A percentile compares a stretch with the other conserved stretches of the same genome.
Conservation (phyloP, 2,329 filamentous ascomycete species). For the Hypoxylon sp. region DNA sequence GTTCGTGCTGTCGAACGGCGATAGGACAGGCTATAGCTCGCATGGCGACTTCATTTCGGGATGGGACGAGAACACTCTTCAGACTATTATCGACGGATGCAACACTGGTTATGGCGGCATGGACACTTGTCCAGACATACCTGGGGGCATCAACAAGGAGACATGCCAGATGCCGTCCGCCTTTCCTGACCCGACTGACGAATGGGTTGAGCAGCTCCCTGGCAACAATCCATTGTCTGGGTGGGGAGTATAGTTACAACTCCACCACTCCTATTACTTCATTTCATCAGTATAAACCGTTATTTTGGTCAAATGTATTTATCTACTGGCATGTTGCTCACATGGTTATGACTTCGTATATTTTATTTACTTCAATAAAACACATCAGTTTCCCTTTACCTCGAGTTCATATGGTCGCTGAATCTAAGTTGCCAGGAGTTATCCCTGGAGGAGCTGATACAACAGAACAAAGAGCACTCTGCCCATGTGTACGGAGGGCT, state of each 20-base stretch:
- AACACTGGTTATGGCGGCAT: constrained; percentile 69
- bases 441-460: too few species aligned
- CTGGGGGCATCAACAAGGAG: constrained; percentile 62
- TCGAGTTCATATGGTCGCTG: too few species aligned
- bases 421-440: too few species aligned
- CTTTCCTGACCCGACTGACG: constrained; percentile 60
- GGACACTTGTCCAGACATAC: constrained; percentile 70
- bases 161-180: constrained; percentile 64
- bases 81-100: constrained; percentile 75
- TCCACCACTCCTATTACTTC: background rate
- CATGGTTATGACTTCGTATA: too few species aligned
- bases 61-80: constrained; percentile 74
- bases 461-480: too few species aligned
- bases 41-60: constrained; percentile 80
- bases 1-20: constrained; percentile 76
- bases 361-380: too few species aligned
- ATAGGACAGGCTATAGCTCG: constrained; percentile 76
- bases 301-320: background rate
- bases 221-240: constrained; percentile 67
- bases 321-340: background rate
- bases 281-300: constrained; percentile 13
- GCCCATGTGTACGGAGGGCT: too few species aligned
- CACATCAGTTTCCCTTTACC: too few species aligned
- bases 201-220: constrained; percentile 61
- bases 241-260: constrained; percentile 52